These are phyloP conservation scores for Pseudogymnoascus sp. DNA, from an alignment of 2,329 filamentous ascomycete species.

Conservation along the genomic window DNA sequence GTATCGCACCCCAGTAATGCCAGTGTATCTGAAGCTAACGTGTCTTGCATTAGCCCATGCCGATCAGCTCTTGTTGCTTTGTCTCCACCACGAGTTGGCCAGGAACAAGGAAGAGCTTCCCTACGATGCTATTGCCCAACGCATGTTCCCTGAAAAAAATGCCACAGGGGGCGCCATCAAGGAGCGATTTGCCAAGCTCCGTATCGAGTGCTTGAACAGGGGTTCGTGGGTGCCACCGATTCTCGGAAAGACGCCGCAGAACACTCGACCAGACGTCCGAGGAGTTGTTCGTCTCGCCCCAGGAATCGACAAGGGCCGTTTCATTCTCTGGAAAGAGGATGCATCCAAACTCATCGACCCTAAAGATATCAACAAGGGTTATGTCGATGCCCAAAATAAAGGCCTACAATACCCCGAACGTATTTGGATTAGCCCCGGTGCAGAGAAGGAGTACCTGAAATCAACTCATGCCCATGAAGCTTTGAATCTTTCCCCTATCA, in stretches of 20 bases:
- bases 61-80: slow-evolving; percentile 9
- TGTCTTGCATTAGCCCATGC: not conserved
- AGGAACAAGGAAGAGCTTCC: slow-evolving; percentile 29
- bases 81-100: slow-evolving; percentile 13
- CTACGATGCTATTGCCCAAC: slow-evolving; percentile 34
- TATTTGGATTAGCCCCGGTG: not conserved
- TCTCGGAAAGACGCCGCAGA: slow-evolving; percentile 22
- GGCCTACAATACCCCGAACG: not conserved
- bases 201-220: slow-evolving; percentile 29
- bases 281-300: slow-evolving; percentile 8
- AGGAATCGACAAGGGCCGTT: slow-evolving; percentile 4
- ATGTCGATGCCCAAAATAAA: not conserved
- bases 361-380: slow-evolving; percentile 8
- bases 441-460: not conserved
- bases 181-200: slow-evolving; percentile 32
- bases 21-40: not conserved
- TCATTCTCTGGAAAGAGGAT: slow-evolving; percentile 6
- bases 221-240: slow-evolving; percentile 36
- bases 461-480: not conserved
- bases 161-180: slow-evolving; percentile 32
- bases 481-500: not conserved
- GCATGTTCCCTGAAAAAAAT: slow-evolving; percentile 31
- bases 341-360: slow-evolving; percentile 7
- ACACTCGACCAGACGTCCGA: slow-evolving; percentile 20
- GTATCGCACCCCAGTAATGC: not conserved